Conservation (phyloP, 2,329 filamentous ascomycete species). For the Fusarium dlaminii region DNA sequence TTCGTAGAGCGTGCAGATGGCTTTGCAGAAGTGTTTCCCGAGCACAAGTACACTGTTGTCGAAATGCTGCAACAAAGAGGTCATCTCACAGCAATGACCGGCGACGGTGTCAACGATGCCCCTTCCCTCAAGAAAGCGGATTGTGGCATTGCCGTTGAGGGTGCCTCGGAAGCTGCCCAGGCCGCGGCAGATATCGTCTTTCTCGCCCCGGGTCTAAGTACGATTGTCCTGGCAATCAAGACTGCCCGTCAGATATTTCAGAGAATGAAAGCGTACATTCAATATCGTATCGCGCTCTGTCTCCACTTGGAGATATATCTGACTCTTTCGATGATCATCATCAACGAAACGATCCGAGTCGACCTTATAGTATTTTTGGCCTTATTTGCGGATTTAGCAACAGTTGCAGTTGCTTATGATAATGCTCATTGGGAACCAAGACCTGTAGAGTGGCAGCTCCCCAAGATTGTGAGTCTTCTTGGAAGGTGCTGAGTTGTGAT, state of each 20-base stretch:
- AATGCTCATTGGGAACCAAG: conserved; percentile 25
- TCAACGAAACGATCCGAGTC: conserved; percentile 26
- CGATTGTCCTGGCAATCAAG: background rate
- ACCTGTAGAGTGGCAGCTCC: conserved; percentile 1
- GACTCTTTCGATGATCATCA: conserved; percentile 16
- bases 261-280: conserved; percentile 30
- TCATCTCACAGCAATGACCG: conserved; percentile 21
- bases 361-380: conserved; percentile 8
- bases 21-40: conserved; percentile 16
- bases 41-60: conserved; percentile 22
- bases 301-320: conserved; percentile 20
- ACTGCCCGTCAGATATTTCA: conserved; percentile 17
- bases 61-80: conserved; percentile 27
- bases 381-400: conserved; percentile 3
- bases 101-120: conserved; percentile 18
- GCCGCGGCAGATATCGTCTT: conserved; percentile 26
- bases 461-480: background rate
- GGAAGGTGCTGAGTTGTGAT: too few species aligned
- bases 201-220: background rate
- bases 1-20: conserved; percentile 29
- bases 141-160: conserved; percentile 22
- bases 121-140: conserved; percentile 16
- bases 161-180: conserved; percentile 18
- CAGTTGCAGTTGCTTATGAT: conserved; percentile 25
- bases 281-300: conserved; percentile 24